Evolutionary conservation across 345 rosid genomes (phyloP), one percentile per base, ranked within the genome.

Genomic region (Eucalyptus guilfoylei): DNA sequence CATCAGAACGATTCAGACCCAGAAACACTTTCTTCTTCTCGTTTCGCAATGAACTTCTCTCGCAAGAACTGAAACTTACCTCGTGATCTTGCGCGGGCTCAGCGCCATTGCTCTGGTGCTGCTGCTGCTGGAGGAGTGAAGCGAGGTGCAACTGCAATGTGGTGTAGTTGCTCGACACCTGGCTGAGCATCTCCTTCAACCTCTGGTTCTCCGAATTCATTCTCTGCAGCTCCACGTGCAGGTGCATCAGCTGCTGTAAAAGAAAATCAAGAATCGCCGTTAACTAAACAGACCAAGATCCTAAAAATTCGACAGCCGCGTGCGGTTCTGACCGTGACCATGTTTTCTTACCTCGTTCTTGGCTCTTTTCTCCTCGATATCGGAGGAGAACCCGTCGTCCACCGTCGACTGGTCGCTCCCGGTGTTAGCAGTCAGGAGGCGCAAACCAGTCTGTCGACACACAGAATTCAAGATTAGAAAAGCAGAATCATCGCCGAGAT

Each of bases 321-420:
- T 11, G 9, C 47, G 30, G 85, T 24, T 40, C 47, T 6, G 47
- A 76, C 24, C 85, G 45, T 37, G 85, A 40, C 85, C 42, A 40
- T 14, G 28, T 76, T 11, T 47, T 86, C 23, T 49, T 88, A 97
- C 99, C 99, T 95, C 97, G 87, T 9, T 92, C 76, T 93, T 94
- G 12, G 94, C 89, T 92, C 95, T 90, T 62, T 92, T 94, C 15
- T 95, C 93, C 89, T 95, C 97, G 88, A 89, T 89, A 50, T 94
- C 94, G 1, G 98, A 94, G 28, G 98, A 97, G 3, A 92, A 90
- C 28, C 96, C 98, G 90, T 96, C 97, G 85, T 96, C 98, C 80
- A 96, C 96, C 50, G 93, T 94, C 44, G 98, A 96, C 88, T 96
- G 95, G 91, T 96, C 97, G 90, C 98, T 97, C 91, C 97, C 92